These are phyloP conservation scores for Eucalyptus cladocalyx DNA, from an alignment of 345 rosid genomes.

Conservation along the genomic window DNA sequence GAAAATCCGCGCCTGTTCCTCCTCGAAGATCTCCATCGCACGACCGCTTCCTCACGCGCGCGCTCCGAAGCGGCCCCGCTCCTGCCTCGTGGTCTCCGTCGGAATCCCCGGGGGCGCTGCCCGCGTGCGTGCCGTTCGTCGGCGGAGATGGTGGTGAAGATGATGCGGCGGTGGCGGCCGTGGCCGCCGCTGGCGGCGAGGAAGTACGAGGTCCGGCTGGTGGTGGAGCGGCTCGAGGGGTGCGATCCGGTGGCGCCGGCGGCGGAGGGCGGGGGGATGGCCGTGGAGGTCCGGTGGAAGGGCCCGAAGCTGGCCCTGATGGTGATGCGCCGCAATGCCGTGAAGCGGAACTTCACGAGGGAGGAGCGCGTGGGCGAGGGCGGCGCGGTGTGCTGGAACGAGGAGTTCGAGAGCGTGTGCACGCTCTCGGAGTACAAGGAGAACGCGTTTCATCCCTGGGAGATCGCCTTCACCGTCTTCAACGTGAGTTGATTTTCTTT, in stretches of 20 bases:
- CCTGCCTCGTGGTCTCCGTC: not conserved
- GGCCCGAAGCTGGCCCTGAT: constrained; percentile 71
- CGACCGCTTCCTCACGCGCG: not conserved
- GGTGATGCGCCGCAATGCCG: constrained; percentile 56
- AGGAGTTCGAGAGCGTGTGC: constrained; percentile 70
- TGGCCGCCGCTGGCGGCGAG: constrained; percentile 54
- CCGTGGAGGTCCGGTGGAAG: constrained; percentile 93
- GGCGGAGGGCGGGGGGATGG: constrained; percentile 17
- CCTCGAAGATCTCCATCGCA: not conserved
- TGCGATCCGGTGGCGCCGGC: constrained; percentile 52
- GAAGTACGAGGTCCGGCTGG: constrained; percentile 67
- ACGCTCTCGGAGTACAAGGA: constrained; percentile 64
- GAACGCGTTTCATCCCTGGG: constrained; percentile 81
- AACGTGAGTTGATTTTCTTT: constrained; percentile 19
- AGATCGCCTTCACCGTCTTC: constrained; percentile 78
- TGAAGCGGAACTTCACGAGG: constrained; percentile 80
- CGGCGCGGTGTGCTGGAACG: constrained; percentile 68
- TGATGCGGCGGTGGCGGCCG: constrained; percentile 99
- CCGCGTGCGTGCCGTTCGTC: not conserved
- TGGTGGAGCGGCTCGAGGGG: constrained; percentile 66
- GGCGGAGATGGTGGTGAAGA: constrained; percentile 72
- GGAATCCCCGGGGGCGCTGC: not conserved
- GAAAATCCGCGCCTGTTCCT: not conserved
- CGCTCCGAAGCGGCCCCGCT: not conserved
- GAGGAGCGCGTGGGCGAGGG: constrained; percentile 28